Conservation (phyloP, 495 filamentous ascomycete genomes). For the Bryoglossum gracile region DNA sequence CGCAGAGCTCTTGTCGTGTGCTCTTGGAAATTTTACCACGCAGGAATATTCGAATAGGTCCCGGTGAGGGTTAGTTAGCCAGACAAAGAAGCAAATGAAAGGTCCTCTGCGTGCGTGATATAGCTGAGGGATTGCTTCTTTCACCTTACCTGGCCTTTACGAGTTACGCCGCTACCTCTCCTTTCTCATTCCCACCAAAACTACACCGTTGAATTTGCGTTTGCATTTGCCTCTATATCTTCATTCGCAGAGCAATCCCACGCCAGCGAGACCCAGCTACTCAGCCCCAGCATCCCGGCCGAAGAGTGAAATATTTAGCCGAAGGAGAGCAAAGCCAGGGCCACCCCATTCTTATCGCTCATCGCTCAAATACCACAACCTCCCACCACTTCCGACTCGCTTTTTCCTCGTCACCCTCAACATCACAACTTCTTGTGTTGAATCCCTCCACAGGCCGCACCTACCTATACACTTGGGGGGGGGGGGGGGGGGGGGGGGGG, state of each 20-base stretch:
- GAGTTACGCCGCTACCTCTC: too few species aligned
- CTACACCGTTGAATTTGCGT: too few species aligned
- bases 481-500: too few species aligned
- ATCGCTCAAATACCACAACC: conserved; percentile 19
- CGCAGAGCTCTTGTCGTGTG: conserved; percentile 8
- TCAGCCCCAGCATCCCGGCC: neutral
- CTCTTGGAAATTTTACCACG: neutral
- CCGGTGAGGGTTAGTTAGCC: too few species aligned
- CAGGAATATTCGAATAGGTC: neutral
- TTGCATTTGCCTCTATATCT: too few species aligned
- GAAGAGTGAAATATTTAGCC: neutral
- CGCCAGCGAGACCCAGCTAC: neutral
- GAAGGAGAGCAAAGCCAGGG: neutral
- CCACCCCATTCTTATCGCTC: conserved; percentile 1
- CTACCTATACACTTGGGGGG: too few species aligned
- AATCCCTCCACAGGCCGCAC: too few species aligned
- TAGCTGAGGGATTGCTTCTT: neutral
- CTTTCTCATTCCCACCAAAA: too few species aligned
- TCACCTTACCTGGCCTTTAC: neutral
- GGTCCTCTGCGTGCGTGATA: neutral
- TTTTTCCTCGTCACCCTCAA: too few species aligned
- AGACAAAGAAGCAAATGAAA: conserved; percentile 8
- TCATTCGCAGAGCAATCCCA: too few species aligned
- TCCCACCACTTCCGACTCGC: too few species aligned
- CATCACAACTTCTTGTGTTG: too few species aligned